Conservation (phyloP, 345 rosid genomes). For the Salix dunnii region DNA sequence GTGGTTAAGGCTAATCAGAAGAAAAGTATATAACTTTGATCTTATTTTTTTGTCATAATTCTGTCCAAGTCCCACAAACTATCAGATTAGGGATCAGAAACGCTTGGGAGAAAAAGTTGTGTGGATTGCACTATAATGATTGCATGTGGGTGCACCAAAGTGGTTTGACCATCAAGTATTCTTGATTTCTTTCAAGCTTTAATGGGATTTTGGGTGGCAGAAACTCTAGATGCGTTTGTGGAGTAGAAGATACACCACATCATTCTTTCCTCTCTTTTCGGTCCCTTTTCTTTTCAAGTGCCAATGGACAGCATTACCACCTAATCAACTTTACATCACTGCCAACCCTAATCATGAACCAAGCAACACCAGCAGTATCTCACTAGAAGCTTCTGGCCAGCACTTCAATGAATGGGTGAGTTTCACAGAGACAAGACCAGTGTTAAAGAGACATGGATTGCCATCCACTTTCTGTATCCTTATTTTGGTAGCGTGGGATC, state of each 20-base stretch:
- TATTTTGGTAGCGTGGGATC: not conserved
- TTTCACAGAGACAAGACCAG: not conserved
- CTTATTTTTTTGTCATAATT: not conserved
- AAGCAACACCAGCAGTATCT: not conserved
- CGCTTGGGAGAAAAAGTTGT: constrained; percentile 6
- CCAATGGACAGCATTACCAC: not conserved
- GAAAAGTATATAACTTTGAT: not conserved
- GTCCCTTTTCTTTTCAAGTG: not conserved
- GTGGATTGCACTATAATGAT: constrained; percentile 22
- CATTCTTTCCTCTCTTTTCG: constrained; percentile 8
- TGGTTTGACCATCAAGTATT: constrained; percentile 33
- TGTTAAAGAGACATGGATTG: not conserved
- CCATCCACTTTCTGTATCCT: not conserved
- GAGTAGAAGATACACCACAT: constrained; percentile 22
- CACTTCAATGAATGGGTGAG: not conserved
- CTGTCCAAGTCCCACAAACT: not conserved
- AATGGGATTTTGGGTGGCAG: constrained; percentile 22
- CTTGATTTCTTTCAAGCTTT: not conserved
- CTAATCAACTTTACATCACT: not conserved
- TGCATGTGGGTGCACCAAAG: constrained; percentile 26
- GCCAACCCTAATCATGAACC: constrained; percentile 11
- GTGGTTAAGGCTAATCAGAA: not conserved
- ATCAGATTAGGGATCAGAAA: not conserved
- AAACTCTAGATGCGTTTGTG: constrained; percentile 11
- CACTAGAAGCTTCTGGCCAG: constrained; percentile 9